Conservation (phyloP, 352 stramenopile species). For the Globisporangium recalcitrans region DNA sequence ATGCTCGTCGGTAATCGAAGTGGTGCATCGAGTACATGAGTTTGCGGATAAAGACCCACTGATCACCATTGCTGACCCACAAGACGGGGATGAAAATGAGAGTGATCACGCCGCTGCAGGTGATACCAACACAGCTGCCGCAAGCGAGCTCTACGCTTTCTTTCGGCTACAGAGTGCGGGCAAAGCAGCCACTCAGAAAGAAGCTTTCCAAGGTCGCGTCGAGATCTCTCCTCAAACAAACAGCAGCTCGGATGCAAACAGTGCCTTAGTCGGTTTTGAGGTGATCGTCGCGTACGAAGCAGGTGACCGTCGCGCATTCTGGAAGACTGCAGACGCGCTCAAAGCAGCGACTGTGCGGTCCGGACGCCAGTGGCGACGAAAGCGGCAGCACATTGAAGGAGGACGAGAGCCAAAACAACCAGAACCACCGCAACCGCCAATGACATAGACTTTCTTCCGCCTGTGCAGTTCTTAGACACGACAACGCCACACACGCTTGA, state of each 20-base stretch:
- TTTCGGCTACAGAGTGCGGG: conserved; percentile 6
- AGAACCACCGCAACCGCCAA: neutral
- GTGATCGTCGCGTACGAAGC: conserved; percentile 45
- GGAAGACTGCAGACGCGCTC: conserved; percentile 47
- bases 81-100: conserved; percentile 6
- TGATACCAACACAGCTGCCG: neutral
- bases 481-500: neutral
- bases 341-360: conserved; percentile 58
- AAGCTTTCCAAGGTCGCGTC: conserved; percentile 26
- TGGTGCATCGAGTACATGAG: conserved; percentile 38
- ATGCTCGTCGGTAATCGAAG: conserved; percentile 37
- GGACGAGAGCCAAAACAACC: neutral
- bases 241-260: conserved; percentile 7
- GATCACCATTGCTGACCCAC: conserved; percentile 8
- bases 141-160: conserved; percentile 6
- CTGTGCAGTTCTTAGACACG: neutral
- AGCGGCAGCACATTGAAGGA: conserved; percentile 17
- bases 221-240: conserved; percentile 22
- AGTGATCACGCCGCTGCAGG: neutral
- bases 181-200: neutral
- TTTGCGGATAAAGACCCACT: conserved; percentile 23
- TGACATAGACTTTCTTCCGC: neutral
- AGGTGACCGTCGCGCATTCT: conserved; percentile 59
- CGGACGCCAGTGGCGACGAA: conserved; percentile 61
- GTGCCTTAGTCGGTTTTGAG: conserved; percentile 16